Base-by-base conservation (phyloP, 2,329 filamentous ascomycete genomes). In the Onygena corvina region DNA sequence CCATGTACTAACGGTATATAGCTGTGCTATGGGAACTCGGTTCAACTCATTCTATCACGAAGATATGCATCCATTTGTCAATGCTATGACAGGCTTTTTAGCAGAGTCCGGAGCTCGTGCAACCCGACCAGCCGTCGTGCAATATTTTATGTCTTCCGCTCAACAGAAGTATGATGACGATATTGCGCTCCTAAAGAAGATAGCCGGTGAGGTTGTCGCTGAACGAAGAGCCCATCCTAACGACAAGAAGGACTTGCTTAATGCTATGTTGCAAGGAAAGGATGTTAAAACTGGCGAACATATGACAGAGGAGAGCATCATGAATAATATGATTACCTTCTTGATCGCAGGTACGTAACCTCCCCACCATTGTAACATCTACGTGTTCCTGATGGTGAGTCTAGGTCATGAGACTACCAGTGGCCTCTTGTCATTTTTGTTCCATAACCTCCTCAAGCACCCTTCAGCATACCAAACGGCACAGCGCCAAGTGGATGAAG, bases 301-400 rank as follows among this genome's bases (percentile, higher is more conserved):
- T 2, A 42, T 42, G 38, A 42, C 38, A 7, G 38, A 27, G 16
- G 38, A 42, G 23, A 42, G 38, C 16, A 42, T 42, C 12, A 42
- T 42, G 21, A 42, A 42, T n/a, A 42, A 42, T 42, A 42, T 42
- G 38, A 42, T 42, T 16, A 42, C 38, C 3, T 42, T 42, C 38
- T 14, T 42, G 21, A 42, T 42, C 16, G 38, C 38, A 5, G 38
- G 38, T 42, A 14, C 4, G 9, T 42, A 12, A 27, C 21, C n/a
- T n/a, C 11, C 8, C 6, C 16, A 8, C 11, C 33, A 35, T 25
- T 23, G 4, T 16, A 5, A 21, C 12, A 25, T n/a, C n/a, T n/a
- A 1, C 11, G 7, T 12, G 6, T 27, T 14, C 5, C 38, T 42
- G 14, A 42, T 42, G 25, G 38, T 25, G n/a, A 20, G 6, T 27